A percentile compares a stretch with the other conserved stretches of the same genome.
Conservation (phyloP, 1,284 basidiomycete species). For the Trichosporon sp. region DNA sequence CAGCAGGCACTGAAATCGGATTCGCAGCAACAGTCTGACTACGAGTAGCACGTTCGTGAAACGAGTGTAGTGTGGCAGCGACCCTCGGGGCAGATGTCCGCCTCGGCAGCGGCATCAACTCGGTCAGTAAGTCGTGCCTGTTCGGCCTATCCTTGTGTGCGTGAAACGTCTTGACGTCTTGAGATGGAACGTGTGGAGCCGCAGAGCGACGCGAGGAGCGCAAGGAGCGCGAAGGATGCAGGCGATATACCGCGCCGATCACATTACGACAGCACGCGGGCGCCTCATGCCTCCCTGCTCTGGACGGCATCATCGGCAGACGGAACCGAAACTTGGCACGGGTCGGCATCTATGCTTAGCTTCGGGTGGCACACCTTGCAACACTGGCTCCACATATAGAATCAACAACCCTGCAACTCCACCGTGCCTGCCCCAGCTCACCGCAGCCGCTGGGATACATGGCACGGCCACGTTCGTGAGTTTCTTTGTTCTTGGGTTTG, state of each 20-base stretch:
- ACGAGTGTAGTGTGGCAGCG: not conserved
- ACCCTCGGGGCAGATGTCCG: not conserved
- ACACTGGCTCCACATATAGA: no score
- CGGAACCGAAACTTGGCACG: not conserved
- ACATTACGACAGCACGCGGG: not conserved
- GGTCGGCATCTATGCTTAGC: no score
- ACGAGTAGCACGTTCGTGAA: not conserved
- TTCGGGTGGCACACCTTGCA: no score
- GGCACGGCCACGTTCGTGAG: not conserved
- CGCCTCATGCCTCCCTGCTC: not conserved
- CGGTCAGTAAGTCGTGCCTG: not conserved
- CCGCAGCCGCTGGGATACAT: no score
- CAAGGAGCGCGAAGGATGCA: no score
- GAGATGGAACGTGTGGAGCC: no score
- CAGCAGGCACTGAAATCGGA: not conserved
- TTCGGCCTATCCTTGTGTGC: not conserved
- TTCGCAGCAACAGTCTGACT: not conserved
- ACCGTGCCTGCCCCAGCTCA: not conserved
- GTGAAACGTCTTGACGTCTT: no score
- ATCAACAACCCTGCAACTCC: not conserved
- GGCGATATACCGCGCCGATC: not conserved
- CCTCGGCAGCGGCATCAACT: not conserved
- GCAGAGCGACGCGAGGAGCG: no score
- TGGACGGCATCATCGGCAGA: no score
- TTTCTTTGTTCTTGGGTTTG: not conserved